These are phyloP conservation scores for Magnaporthiopsis incrustans DNA, from an alignment of 2,329 filamentous ascomycete species.

Conservation along the genomic window DNA sequence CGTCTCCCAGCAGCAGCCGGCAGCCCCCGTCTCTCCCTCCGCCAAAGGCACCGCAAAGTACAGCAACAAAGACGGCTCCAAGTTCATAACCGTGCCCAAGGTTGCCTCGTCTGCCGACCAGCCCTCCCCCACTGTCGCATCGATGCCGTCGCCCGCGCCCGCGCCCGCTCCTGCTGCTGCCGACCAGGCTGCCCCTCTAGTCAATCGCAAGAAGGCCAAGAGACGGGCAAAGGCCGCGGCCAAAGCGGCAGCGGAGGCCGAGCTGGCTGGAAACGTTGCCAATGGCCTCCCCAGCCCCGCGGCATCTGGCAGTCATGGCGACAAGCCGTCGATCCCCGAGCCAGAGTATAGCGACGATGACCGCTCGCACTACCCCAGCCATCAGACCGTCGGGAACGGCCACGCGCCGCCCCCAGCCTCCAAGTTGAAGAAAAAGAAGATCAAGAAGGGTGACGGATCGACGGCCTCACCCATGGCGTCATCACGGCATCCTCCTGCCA, in stretches of 20 bases:
- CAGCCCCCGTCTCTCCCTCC: slow-evolving; percentile 40
- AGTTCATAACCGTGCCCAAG: slow-evolving; percentile 60
- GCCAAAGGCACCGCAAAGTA: slow-evolving; percentile 51
- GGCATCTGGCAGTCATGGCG: slow-evolving; percentile 17
- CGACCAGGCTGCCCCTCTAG: slow-evolving; percentile 24
- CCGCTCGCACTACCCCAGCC: slow-evolving; percentile 33
- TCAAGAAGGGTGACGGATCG: slow-evolving; percentile 48
- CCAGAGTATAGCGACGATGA: slow-evolving; percentile 51
- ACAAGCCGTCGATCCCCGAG: slow-evolving; percentile 34
- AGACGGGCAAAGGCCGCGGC: slow-evolving; percentile 78
- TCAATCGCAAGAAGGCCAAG: slow-evolving; percentile 95
- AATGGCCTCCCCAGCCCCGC: slow-evolving; percentile 35
- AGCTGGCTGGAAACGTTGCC: slow-evolving; percentile 17
- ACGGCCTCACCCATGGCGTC: slow-evolving; percentile 10
- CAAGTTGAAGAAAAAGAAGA: slow-evolving; percentile 59
- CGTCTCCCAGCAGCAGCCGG: slow-evolving; percentile 10
- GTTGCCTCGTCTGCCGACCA: slow-evolving; percentile 40
- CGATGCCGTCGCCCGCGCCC: slow-evolving; percentile 21
- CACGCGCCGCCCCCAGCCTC: slow-evolving; percentile 17
- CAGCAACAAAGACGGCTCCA: slow-evolving; percentile 61
- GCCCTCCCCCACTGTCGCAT: slow-evolving; percentile 39
- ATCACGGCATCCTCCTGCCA: neutral
- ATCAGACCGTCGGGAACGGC: too few species aligned
- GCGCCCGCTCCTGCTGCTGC: neutral
- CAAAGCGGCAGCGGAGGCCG: slow-evolving; percentile 46